Evolutionary conservation across 169 alveolate species (phyloP).

Genomic region (Plasmodium fragile): DNA sequence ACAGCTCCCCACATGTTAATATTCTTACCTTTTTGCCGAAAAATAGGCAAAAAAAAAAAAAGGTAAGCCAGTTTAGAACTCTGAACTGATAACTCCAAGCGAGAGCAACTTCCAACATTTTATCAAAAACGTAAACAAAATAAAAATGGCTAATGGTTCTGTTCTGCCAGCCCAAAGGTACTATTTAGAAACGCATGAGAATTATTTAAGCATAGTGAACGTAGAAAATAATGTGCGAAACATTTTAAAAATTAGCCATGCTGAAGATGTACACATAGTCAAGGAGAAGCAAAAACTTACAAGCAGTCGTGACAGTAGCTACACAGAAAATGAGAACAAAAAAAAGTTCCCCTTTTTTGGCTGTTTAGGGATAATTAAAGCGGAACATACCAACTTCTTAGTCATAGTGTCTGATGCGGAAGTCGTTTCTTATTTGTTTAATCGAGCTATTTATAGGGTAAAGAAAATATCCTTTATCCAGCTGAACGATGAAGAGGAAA

Average conservation of each 20-base stretch:
- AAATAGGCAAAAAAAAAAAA: not conserved
- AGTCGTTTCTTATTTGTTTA: conserved; percentile 49
- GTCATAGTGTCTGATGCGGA: conserved; percentile 73
- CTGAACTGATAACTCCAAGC: not conserved
- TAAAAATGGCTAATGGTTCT: conserved; percentile 26
- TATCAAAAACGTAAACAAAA: not conserved
- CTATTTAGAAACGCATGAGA: conserved; percentile 54
- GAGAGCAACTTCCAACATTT: not conserved
- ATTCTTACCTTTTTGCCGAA: not conserved
- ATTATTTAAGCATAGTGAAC: conserved; percentile 33
- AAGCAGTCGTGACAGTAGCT: not conserved
- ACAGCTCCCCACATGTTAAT: not conserved
- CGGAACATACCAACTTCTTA: conserved; percentile 49
- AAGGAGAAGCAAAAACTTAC: conserved; percentile 23
- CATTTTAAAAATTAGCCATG: conserved; percentile 40
- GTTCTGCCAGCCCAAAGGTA: conserved; percentile 15
- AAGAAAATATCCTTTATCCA: conserved; percentile 57
- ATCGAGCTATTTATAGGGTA: conserved; percentile 47
- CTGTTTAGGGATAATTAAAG: conserved; percentile 62
- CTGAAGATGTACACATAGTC: conserved; percentile 18
- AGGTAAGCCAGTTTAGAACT: not conserved
- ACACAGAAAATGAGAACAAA: conserved; percentile 36
- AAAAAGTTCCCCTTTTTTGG: conserved; percentile 63
- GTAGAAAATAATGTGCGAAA: conserved; percentile 40
- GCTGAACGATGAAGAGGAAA: conserved; percentile 18